Evolutionary conservation across 1,284 basidiomycete species (phyloP), one percentile per base, ranked within the genome.

Genomic region (Melampsora larici-populina): DNA sequence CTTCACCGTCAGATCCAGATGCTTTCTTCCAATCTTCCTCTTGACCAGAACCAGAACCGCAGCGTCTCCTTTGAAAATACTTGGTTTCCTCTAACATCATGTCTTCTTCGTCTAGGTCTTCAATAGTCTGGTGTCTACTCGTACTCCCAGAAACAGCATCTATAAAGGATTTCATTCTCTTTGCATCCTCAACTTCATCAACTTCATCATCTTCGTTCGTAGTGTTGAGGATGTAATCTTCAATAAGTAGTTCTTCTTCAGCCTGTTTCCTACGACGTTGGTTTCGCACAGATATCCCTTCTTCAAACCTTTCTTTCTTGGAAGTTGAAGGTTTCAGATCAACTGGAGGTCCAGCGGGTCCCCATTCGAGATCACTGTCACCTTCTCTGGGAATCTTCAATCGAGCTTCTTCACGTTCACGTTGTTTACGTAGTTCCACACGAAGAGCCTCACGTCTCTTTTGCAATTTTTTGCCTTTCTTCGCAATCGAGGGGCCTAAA

Each of bases 331-430:
- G 40, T 43, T 43, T 43, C 5, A 11, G 11, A 13, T 43, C 40
- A 13, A 43, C 40, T 43, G 40, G 40, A 9, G 40, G n/a, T 46
- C 29, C 51, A 26, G 40, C 18, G 13, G 33, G n/a, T 46, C 70
- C 70, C 60, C 70, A 65, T 48, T 73, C 46, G 26, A 73, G 62
- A 51, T 73, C 70, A 49, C 70, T 73, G 4, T 43, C 62, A 33
- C 62, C 62, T 26, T 64, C 43, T 15, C 62, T 29, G 11, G 46
- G 26, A n/a, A 31, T 43, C 1, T 60, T 29, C 24, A n/a, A 9
- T 29, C n/a, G 29, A 24, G n/a, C 55, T 29, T 60, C 55, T 60
- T 60, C 55, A 60, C 29, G 55, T 24, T 24, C 55, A 73, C 62
- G 43, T 26, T 71, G 24, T 5, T 48, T 11, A 33, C 55, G 55